These are phyloP conservation scores for Aureobasidium namibiae DNA, from an alignment of 2,329 filamentous ascomycete species.

Conservation along the genomic window DNA sequence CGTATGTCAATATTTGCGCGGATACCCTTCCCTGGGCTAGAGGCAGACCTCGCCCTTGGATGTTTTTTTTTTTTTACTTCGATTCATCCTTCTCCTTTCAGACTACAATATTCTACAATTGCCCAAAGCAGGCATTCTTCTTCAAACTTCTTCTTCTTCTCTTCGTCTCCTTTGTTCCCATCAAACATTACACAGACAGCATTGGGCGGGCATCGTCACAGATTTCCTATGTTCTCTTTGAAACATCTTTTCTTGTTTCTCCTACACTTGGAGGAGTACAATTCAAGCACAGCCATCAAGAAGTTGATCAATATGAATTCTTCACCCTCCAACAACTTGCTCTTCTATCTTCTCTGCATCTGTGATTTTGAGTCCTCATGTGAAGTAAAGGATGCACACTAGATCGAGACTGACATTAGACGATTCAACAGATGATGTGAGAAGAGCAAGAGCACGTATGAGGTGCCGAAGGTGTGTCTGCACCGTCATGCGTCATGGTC, in stretches of 20 bases:
- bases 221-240: neutral
- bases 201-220: neutral
- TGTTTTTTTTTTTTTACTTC: slow-evolving; percentile 1
- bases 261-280: neutral
- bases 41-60: slow-evolving; percentile 13
- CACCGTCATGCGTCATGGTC: too few relatives aligned
- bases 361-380: neutral
- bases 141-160: neutral
- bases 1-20: slow-evolving; percentile 11
- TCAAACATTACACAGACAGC: neutral
- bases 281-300: neutral
- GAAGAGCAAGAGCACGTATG: too few relatives aligned
- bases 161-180: slow-evolving; percentile 1
- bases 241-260: neutral
- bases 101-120: neutral
- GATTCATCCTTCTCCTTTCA: neutral
- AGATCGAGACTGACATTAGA: too few relatives aligned
- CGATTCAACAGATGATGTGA: too few relatives aligned
- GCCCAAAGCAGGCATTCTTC: slow-evolving; percentile 8
- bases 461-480: too few relatives aligned
- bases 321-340: neutral
- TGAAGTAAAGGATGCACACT: too few relatives aligned
- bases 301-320: neutral
- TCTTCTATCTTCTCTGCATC: neutral
- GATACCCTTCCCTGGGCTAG: slow-evolving; percentile 14